Evolutionary conservation across 2,329 filamentous ascomycete genomes (phyloP), one percentile per base, ranked within the genome.

Genomic region (Lecanosticta acicola): DNA sequence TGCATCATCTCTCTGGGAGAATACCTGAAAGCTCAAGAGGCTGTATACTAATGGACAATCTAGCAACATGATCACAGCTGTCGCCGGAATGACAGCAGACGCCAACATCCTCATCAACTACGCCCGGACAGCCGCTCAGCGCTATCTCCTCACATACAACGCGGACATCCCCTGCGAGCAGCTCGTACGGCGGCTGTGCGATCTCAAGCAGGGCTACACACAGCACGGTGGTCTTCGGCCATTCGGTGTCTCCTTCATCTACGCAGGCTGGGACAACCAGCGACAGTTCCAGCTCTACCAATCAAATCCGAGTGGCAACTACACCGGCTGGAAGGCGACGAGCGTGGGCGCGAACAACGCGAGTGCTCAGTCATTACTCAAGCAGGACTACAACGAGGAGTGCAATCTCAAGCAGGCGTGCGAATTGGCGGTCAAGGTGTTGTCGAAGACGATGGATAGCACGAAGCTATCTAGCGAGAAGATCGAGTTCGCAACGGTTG

Each of bases 81-180:
- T 98, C 50, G 93, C 93, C 62, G 93, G 93, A 66, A 97, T 98
- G 91, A 98, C 90, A 37, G 93, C 93, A 65, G 93, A 98, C 68
- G 93, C 93, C 70, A 98, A 98, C 77, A 98, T 98, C 71, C 88
- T 98, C 68, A 98, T 98, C 82, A 98, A 98, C 78, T 96, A 94
- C 72, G 94, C 93, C 68, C 89, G 93, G 61, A 88, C 95, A 80
- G 86, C 87, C 63, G 93, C 93, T 61, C 93, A 98, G 75, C 83
- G 85, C 66, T 97, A 98, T 74, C 91, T 98, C 68, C 82, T 95
- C 58, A 98, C 91, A 63, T 98, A 98, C 79, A 95, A 97, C 77
- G 90, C 96, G 84, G 93, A 98, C 67, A 98, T 98, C 56, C 93
- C 93, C 49, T 98, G 93, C 76, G 93, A 98, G 71, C 93, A 98